Evolutionary conservation across 352 stramenopile genomes (phyloP), one percentile per base, ranked within the genome.

Genomic region (Phytophthora constricta): DNA sequence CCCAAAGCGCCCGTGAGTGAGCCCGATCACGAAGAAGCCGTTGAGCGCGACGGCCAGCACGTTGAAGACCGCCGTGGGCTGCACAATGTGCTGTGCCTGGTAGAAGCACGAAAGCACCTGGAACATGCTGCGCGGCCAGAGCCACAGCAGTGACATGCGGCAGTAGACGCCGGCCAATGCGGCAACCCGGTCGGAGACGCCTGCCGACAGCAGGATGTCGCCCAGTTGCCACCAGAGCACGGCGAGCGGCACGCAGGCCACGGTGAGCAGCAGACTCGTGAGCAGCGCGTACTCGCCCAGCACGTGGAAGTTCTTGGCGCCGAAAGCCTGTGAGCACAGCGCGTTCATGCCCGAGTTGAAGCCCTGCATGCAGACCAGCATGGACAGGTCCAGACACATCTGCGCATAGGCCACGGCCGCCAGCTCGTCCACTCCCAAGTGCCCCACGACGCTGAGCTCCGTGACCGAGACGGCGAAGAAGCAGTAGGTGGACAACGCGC

Each of bases 291-390:
- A 93, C 51, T 84, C 74, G 25, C 74, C 80, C n/a, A 93, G 59
- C 20, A 96, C 52, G 16, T 85, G 68, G 48, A 77, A 93, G 70
- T 96, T 96, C 51, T 89, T 89, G 52, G 88, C 87, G 17, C 90
- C 90, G 46, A 95, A 93, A 20, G 89, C 89, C 58, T 97, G 89
- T 45, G 86, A 93, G 62, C 79, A 92, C 19, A 97, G 80, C 47
- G 84, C 68, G 62, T 92, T 96, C 63, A 95, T 84, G 25, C 86
- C 86, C 46, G 84, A 72, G 57, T 91, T 92, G 54, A 95, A 90
- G 41, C 87, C 80, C 55, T 93, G 86, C 80, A 91, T 92, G 61
- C 91, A 87, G 20, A 95, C 70, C 28, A 92, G 78, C 43, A 84
- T 89, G 10, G 80, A 86, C 37, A 95, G 80, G 50, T 94, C 84